A percentile compares a stretch with the other conserved stretches of the same genome.
Evolutionary conservation across 495 filamentous ascomycete genomes (phyloP).

Genomic region (Tuber borchii): DNA sequence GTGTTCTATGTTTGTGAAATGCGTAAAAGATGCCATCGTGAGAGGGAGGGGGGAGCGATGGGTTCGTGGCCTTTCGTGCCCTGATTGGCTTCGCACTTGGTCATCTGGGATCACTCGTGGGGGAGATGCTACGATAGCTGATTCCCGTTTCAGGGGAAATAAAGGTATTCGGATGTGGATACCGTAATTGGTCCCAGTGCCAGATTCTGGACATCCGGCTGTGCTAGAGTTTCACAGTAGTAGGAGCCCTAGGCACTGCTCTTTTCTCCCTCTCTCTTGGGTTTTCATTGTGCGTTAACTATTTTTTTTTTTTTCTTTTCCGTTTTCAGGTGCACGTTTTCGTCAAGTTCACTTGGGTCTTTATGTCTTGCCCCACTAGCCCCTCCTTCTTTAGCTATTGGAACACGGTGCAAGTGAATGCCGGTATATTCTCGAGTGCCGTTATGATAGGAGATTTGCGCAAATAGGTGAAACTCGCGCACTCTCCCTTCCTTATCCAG

Average conservation of each 20-base stretch:
- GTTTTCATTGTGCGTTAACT: neutral
- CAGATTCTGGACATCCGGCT: neutral
- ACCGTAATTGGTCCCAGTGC: neutral
- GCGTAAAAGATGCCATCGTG: neutral
- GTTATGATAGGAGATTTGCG: neutral
- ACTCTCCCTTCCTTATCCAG: neutral
- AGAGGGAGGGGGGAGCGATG: neutral
- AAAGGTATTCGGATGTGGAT: neutral
- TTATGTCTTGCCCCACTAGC: neutral
- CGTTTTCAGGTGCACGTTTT: neutral
- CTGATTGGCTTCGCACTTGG: constrained; percentile 2
- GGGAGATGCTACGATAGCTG: neutral
- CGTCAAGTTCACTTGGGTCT: neutral
- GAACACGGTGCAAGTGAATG: neutral
- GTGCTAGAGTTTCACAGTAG: neutral
- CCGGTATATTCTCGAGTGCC: neutral
- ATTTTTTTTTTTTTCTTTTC: neutral
- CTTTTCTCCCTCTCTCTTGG: neutral
- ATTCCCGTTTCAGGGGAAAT: neutral
- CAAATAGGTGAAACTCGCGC: neutral
- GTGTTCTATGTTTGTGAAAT: neutral
- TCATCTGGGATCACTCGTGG: neutral
- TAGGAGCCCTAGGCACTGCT: neutral
- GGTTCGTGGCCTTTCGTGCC: neutral
- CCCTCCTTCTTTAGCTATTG: neutral